phyloP scores from a whole-genome alignment of 2,329 filamentous ascomycete genomes.

The Endocalyx cinctus region DNA sequence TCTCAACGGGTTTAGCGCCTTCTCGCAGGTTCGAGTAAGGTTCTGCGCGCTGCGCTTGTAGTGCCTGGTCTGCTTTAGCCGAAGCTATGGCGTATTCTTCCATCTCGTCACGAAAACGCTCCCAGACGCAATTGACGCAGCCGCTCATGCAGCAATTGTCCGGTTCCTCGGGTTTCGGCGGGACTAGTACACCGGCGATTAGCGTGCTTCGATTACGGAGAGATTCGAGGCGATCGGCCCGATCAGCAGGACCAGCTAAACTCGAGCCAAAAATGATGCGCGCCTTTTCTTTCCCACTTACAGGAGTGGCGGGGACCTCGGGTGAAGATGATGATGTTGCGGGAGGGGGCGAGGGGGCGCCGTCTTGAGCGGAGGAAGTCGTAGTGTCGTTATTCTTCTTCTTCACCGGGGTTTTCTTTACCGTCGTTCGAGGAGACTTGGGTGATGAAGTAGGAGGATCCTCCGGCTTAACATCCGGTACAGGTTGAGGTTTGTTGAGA shows the following conservation, averaged over 20 bases:
- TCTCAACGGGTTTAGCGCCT: constrained; percentile 6
- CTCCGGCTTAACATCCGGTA: constrained; percentile 38
- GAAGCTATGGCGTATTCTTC: constrained; percentile 76
- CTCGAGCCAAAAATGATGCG: constrained; percentile 78
- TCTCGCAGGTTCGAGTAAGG: too few species aligned
- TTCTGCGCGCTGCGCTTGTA: constrained; percentile 38
- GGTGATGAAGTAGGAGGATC: constrained; percentile 37
- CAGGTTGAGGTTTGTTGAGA: constrained; percentile 41
- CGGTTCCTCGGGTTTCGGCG: constrained; percentile 80
- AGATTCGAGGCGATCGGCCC: constrained; percentile 55
- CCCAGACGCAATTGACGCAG: constrained; percentile 97
- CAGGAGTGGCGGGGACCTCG: constrained; percentile 32
- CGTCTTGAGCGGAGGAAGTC: constrained; percentile 3
- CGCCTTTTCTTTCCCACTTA: constrained; percentile 49
- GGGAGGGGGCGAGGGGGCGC: constrained; percentile 10
- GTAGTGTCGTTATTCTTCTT: too few species aligned
- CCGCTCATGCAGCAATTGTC: constrained; percentile 99
- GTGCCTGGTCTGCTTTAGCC: constrained; percentile 55
- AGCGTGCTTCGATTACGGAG: constrained; percentile 55
- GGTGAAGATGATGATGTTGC: constrained; percentile 27
- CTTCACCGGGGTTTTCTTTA: constrained; percentile 17
- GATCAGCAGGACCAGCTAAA: constrained; percentile 68
- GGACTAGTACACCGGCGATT: constrained; percentile 76
- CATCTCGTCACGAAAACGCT: constrained; percentile 83
- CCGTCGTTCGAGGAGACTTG: constrained; percentile 21